Percentiles rank a stretch among this genome's conserved stretches.
These are phyloP conservation scores for Acacia acuminata DNA, from an alignment of 306 rosid species.

Conservation along the genomic window DNA sequence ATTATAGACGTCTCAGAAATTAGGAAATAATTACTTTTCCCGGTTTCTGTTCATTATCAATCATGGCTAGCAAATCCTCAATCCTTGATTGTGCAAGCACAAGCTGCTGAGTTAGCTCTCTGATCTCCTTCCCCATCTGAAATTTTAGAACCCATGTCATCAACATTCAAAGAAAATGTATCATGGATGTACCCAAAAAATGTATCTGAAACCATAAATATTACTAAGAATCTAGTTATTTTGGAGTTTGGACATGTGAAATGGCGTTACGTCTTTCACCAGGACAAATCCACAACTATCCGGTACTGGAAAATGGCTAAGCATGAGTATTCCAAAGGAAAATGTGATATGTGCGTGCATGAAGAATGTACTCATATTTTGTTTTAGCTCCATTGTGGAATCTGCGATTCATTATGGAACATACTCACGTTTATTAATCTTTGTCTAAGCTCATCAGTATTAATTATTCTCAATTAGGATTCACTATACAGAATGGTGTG, in stretches of 20 bases:
- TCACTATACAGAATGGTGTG: background rate
- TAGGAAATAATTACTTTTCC: slow-evolving; percentile 53
- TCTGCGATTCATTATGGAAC: background rate
- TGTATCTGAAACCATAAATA: background rate
- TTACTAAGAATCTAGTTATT: background rate
- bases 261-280: slow-evolving; percentile 9
- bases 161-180: slow-evolving; percentile 24
- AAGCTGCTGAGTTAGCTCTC: slow-evolving; percentile 80
- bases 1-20: background rate
- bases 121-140: slow-evolving; percentile 91
- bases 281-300: background rate
- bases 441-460: background rate
- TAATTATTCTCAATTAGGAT: background rate
- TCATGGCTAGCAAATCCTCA: slow-evolving; percentile 72
- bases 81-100: slow-evolving; percentile 90
- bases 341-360: no score
- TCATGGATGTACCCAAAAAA: slow-evolving; percentile 10
- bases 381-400: background rate
- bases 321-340: no score
- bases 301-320: background rate
- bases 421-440: background rate
- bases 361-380: background rate
- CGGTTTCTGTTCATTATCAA: slow-evolving; percentile 62
- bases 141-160: slow-evolving; percentile 26
- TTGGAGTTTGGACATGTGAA: background rate